Percentiles rank a stretch among this genome's conserved stretches.
phyloP scores from a whole-genome alignment of 345 rosid genomes.

The Bruguiera gymnorhiza region DNA sequence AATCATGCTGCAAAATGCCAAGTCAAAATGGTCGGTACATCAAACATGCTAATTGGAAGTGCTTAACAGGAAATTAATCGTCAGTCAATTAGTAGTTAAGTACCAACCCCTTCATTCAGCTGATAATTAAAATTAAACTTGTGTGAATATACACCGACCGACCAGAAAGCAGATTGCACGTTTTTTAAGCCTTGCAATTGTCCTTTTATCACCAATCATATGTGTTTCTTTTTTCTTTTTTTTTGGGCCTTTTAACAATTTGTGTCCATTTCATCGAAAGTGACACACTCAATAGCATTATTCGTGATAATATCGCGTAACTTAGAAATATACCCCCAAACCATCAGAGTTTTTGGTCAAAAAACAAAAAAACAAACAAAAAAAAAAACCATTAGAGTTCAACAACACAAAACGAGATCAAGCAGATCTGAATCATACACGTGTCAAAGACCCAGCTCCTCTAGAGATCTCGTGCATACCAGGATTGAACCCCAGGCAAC shows the following conservation, averaged over 20 bases:
- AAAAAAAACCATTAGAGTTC: not conserved
- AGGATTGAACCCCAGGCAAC: constrained; percentile 86
- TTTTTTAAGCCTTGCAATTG: not conserved
- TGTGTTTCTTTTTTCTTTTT: not conserved
- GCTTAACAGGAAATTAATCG: no score
- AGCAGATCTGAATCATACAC: constrained; percentile 38
- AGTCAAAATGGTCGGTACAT: not conserved
- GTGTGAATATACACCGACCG: not conserved
- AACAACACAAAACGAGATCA: constrained; percentile 1
- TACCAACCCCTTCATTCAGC: not conserved
- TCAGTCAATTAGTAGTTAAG: not conserved
- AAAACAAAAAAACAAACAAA: not conserved
- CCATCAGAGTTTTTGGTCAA: not conserved
- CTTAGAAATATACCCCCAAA: constrained; percentile 14
- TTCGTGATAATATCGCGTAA: not conserved
- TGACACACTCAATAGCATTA: constrained; percentile 1
- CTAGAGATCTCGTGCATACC: constrained; percentile 60
- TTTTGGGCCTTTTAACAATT: not conserved
- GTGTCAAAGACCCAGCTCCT: constrained; percentile 67
- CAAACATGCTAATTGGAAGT: not conserved
- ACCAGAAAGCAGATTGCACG: not conserved
- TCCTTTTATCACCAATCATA: not conserved
- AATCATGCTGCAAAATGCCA: no score
- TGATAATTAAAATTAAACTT: not conserved
- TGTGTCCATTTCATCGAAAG: constrained; percentile 22